These are phyloP conservation scores for Ganoderma sinense DNA, from an alignment of 1,284 basidiomycete species.

Conservation along the genomic window DNA sequence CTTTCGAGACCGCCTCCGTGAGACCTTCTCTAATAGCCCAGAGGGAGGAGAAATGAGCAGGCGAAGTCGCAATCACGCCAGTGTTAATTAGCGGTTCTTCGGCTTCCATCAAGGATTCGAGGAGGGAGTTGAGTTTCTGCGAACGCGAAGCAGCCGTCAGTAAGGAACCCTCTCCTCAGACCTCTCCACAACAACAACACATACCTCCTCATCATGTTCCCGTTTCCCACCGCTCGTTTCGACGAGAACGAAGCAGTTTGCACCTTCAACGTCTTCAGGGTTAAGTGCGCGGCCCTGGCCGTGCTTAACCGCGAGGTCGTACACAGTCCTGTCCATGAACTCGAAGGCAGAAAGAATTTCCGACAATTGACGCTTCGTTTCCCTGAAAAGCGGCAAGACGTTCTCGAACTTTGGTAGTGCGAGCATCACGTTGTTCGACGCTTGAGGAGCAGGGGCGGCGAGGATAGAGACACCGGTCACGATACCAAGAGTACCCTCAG, in stretches of 20 bases:
- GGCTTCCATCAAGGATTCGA: slow-evolving; percentile 83
- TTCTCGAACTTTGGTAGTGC: slow-evolving; percentile 80
- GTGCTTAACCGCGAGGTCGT: slow-evolving; percentile 85
- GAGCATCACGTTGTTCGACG: slow-evolving; percentile 82
- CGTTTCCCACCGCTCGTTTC: slow-evolving; percentile 96
- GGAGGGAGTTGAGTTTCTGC: slow-evolving; percentile 89
- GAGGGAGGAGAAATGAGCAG: slow-evolving; percentile 88
- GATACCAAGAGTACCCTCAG: slow-evolving; percentile 95
- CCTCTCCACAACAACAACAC: slow-evolving; percentile 16
- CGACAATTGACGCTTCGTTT: slow-evolving; percentile 79
- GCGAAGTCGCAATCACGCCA: slow-evolving; percentile 93
- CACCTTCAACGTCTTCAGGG: slow-evolving; percentile 75
- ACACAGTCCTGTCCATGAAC: slow-evolving; percentile 91
- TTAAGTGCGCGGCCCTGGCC: slow-evolving; percentile 73
- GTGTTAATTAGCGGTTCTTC: slow-evolving; percentile 85
- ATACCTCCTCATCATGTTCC: slow-evolving; percentile 95
- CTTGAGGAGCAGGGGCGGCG: slow-evolving; percentile 89
- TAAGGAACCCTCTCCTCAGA: not conserved
- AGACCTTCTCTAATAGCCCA: slow-evolving; percentile 97
- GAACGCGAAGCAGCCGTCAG: slow-evolving; percentile 3
- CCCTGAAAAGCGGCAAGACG: slow-evolving; percentile 74
- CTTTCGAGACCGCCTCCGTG: slow-evolving; percentile 93
- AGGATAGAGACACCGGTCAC: slow-evolving; percentile 96
- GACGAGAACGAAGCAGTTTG: slow-evolving; percentile 90
- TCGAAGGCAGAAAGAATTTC: slow-evolving; percentile 99